These are phyloP conservation scores for Pelargonium nanum DNA, from an alignment of 345 rosid genomes.

Conservation along the genomic window DNA sequence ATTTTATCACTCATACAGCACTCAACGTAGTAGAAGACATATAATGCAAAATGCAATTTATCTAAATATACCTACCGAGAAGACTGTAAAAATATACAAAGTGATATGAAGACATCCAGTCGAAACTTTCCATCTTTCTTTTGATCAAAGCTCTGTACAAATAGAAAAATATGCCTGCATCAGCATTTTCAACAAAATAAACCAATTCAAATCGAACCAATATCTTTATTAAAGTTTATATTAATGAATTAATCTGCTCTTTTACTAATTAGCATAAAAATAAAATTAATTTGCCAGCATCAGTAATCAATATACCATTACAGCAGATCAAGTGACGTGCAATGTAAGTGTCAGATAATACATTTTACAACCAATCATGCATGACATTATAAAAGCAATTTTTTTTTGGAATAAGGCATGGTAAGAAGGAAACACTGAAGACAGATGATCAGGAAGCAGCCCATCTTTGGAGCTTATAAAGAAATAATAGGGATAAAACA, in stretches of 20 bases:
- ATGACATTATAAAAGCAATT: background rate
- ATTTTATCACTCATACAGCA: background rate
- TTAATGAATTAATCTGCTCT: background rate
- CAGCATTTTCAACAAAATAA: conserved; percentile 2
- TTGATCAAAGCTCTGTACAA: conserved; percentile 50
- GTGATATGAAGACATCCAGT: conserved; percentile 59
- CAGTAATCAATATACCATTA: background rate
- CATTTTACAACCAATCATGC: background rate
- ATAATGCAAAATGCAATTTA: background rate
- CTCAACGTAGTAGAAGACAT: background rate
- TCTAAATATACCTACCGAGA: conserved; percentile 30
- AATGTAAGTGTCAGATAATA: background rate
- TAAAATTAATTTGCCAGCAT: background rate
- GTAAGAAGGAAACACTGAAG: background rate
- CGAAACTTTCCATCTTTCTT: conserved; percentile 51
- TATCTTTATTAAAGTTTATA: background rate
- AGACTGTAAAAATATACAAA: conserved; percentile 61
- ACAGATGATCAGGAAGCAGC: background rate
- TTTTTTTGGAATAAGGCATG: too few relatives aligned
- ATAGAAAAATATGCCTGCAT: background rate
- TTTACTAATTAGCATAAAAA: background rate
- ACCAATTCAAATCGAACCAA: background rate
- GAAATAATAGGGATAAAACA: background rate
- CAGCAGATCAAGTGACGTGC: background rate
- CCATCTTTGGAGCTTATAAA: background rate